Evolutionary conservation across 2,329 filamentous ascomycete species (phyloP).

Genomic region (Monosporascus cannonballus): DNA sequence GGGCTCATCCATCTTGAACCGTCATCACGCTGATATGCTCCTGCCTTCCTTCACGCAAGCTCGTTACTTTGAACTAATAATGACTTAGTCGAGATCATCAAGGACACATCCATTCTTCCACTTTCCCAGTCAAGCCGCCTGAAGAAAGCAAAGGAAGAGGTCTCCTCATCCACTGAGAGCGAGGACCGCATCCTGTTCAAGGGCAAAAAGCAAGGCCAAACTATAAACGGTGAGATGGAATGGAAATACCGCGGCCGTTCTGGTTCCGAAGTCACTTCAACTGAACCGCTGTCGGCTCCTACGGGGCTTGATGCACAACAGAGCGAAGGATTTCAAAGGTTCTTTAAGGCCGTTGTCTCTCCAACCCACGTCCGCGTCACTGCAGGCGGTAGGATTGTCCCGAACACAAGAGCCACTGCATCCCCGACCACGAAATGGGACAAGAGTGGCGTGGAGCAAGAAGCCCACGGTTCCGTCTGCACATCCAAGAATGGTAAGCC

Average conservation of each 20-base stretch:
- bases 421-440: slow-evolving; percentile 48
- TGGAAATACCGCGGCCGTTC: slow-evolving; percentile 41
- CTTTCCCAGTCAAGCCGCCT: slow-evolving; percentile 12
- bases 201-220: slow-evolving; percentile 25
- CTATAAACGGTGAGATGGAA: slow-evolving; percentile 17
- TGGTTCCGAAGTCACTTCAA: slow-evolving; percentile 34
- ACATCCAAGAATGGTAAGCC: slow-evolving; percentile 13
- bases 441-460: slow-evolving; percentile 31
- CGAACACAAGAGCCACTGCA: slow-evolving; percentile 50
- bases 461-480: slow-evolving; percentile 19
- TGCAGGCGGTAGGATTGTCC: slow-evolving; percentile 60
- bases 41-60: slow-evolving; percentile 6
- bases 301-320: slow-evolving; percentile 47
- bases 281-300: slow-evolving; percentile 48
- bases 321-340: slow-evolving; percentile 60
- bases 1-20: slow-evolving; percentile 1
- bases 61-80: neutral
- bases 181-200: slow-evolving; percentile 31
- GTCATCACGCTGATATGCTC: neutral
- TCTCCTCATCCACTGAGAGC: slow-evolving; percentile 28
- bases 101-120: slow-evolving; percentile 13
- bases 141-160: slow-evolving; percentile 27
- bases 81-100: slow-evolving; percentile 23
- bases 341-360: slow-evolving; percentile 63
- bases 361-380: slow-evolving; percentile 63